A percentile compares a stretch with the other conserved stretches of the same genome.
These are phyloP conservation scores for Heracleum sosnowskyi DNA, from an alignment of 129 eudicot species.

Conservation along the genomic window DNA sequence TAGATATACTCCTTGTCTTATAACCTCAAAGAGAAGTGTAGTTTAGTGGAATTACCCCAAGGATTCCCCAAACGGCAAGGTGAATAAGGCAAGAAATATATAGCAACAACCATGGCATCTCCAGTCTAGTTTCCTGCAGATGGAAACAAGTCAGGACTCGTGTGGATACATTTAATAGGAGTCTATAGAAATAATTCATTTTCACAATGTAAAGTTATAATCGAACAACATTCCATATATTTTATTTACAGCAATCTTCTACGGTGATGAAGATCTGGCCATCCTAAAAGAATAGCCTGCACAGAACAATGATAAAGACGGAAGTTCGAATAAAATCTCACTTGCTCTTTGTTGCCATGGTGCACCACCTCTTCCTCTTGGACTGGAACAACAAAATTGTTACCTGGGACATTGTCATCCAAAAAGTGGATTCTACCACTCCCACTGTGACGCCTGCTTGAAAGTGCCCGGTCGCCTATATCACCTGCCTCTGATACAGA, in stretches of 20 bases:
- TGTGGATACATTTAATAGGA: background rate
- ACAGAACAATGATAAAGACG: background rate
- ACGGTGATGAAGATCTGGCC: background rate
- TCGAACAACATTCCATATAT: background rate
- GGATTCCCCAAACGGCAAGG: constrained; percentile 76
- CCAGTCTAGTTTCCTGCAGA: constrained; percentile 37
- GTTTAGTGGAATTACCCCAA: constrained; percentile 51
- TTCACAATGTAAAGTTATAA: background rate
- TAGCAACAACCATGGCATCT: constrained; percentile 41
- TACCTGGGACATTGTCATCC: constrained; percentile 28
- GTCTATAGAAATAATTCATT: background rate
- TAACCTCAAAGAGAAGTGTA: background rate
- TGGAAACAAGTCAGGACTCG: background rate
- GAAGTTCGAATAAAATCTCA: constrained; percentile 17
- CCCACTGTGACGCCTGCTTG: constrained; percentile 40
- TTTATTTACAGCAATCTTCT: background rate
- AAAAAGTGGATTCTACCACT: constrained; percentile 34
- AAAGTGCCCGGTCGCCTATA: constrained; percentile 64
- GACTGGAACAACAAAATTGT: constrained; percentile 31
- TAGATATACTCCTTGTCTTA: background rate
- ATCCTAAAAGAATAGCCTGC: background rate
- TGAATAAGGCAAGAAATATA: constrained; percentile 50
- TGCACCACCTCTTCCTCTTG: constrained; percentile 29
- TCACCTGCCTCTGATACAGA: constrained; percentile 82
- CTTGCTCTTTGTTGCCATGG: constrained; percentile 25